These are phyloP conservation scores for Liriodendron chinense DNA, from an alignment of 164 flowering plant genomes.

Conservation along the genomic window DNA sequence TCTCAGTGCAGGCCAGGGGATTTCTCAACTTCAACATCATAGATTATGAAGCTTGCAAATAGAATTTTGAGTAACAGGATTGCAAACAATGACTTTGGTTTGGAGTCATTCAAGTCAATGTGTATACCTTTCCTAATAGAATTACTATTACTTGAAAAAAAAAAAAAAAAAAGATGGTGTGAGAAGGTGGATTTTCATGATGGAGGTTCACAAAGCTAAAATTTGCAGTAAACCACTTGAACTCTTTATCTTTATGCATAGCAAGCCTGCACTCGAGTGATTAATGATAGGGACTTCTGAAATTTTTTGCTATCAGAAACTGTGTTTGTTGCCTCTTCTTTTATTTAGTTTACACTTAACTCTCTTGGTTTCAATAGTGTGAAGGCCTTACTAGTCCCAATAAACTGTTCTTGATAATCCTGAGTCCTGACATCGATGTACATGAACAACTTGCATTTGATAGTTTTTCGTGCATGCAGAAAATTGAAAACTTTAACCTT, in stretches of 20 bases:
- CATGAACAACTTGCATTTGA: neutral
- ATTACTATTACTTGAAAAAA: too few species aligned
- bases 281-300: too few species aligned
- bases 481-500: slow-evolving; percentile 10
- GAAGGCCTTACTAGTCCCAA: neutral
- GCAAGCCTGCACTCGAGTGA: too few species aligned
- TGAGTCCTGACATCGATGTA: neutral
- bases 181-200: too few species aligned
- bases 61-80: slow-evolving; percentile 1
- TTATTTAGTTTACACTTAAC: neutral
- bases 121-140: too few species aligned
- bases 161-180: too few species aligned
- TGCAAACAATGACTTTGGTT: neutral
- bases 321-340: too few species aligned
- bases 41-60: neutral
- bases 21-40: neutral
- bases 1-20: too few species aligned
- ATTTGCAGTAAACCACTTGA: too few species aligned
- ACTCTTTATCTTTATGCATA: too few species aligned
- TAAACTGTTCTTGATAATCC: neutral
- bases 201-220: too few species aligned
- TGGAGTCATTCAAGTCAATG: neutral
- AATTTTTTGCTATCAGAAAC: too few species aligned
- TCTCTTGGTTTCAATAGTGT: neutral
- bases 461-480: neutral